Conservation (phyloP, 257 asterid genomes). For the Nemophila menziesii region DNA sequence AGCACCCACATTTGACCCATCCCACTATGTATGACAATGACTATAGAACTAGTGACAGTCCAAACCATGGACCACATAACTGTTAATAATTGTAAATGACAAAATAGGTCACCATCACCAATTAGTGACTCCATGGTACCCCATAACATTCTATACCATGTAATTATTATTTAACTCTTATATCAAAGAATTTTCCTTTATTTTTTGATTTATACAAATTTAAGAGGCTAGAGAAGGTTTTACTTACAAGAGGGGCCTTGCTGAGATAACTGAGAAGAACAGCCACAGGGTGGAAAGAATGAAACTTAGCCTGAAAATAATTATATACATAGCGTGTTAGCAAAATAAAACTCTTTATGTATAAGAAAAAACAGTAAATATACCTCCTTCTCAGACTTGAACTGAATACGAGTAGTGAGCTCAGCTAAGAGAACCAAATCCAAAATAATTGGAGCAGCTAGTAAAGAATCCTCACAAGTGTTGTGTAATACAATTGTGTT, state of each 20-base stretch:
- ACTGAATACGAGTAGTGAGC: constrained; percentile 85
- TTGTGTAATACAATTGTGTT: constrained; percentile 92
- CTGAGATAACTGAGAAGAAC: constrained; percentile 90
- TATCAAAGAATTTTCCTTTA: too few relatives aligned
- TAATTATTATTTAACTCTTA: too few relatives aligned
- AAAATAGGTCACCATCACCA: too few relatives aligned
- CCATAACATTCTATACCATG: too few relatives aligned
- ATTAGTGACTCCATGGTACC: too few relatives aligned
- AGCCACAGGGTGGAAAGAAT: constrained; percentile 93
- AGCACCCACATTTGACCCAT: too few relatives aligned
- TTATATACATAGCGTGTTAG: not conserved
- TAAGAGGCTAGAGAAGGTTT: too few relatives aligned
- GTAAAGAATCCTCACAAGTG: constrained; percentile 91
- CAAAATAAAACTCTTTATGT: not conserved
- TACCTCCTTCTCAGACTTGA: constrained; percentile 76
- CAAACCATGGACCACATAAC: too few relatives aligned
- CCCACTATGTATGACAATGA: too few relatives aligned
- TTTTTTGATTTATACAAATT: too few relatives aligned
- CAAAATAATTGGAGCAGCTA: constrained; percentile 91
- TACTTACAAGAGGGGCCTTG: constrained; percentile 95
- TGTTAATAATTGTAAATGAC: too few relatives aligned
- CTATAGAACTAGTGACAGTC: too few relatives aligned
- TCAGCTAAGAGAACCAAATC: constrained; percentile 97
- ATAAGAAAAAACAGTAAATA: not conserved
- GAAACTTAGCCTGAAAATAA: constrained; percentile 68